Percentiles rank a stretch among this genome's conserved stretches.
phyloP scores from a whole-genome alignment of 306 rosid species.

The Inga leiocalycina region DNA sequence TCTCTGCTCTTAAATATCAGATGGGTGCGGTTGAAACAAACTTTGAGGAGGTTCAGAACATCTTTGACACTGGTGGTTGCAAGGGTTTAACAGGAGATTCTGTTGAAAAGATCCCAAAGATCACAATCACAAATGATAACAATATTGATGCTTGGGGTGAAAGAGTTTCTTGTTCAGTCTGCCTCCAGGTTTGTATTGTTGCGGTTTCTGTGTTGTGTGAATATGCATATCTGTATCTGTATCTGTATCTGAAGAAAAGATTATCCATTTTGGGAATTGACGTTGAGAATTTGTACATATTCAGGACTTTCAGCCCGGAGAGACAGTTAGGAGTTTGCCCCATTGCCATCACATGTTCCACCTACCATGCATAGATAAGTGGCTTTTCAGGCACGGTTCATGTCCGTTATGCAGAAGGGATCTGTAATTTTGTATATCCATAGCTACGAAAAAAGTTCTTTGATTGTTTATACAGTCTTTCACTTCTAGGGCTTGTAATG shows the following conservation, averaged over 20 bases:
- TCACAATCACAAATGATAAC: conserved; percentile 64
- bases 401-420: conserved; percentile 99
- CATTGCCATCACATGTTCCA: conserved; percentile 98
- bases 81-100: conserved; percentile 89
- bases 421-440: conserved; percentile 69
- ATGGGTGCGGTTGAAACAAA: conserved; percentile 90
- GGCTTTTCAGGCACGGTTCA: conserved; percentile 97
- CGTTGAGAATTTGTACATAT: conserved; percentile 31
- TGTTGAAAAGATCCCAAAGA: conserved; percentile 85
- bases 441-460: conserved; percentile 39
- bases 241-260: neutral
- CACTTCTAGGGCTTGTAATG: conserved; percentile 44
- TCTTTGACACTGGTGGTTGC: conserved; percentile 82
- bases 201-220: neutral
- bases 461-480: conserved; percentile 54
- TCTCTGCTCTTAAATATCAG: conserved; percentile 43
- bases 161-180: conserved; percentile 86
- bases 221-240: neutral
- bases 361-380: conserved; percentile 95
- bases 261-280: conserved; percentile 27
- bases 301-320: conserved; percentile 95
- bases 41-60: conserved; percentile 85
- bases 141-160: conserved; percentile 81
- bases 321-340: conserved; percentile 92
- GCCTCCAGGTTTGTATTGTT: conserved; percentile 77